phyloP scores from a whole-genome alignment of 192 early-diverging fungal genomes.

The Chytriomyces sp. region DNA sequence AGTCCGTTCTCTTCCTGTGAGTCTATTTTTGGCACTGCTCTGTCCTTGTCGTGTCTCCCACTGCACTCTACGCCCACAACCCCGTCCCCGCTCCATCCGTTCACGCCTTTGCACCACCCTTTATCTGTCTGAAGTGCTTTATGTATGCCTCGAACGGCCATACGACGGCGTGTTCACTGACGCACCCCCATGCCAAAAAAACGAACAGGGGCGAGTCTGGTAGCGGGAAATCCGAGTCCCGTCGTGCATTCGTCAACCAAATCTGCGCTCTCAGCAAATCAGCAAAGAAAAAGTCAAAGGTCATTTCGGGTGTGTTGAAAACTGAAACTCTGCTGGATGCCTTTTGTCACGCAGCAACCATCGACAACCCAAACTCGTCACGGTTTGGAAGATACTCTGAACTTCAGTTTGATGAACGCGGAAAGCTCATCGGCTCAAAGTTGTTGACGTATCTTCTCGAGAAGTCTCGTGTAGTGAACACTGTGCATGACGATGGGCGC shows the following conservation, averaged over 20 bases:
- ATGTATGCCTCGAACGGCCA: too few relatives aligned
- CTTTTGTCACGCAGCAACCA: slow-evolving; percentile 73
- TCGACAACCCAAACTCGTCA: slow-evolving; percentile 67
- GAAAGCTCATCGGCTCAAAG: slow-evolving; percentile 82
- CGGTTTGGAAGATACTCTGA: slow-evolving; percentile 81
- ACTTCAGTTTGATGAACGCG: slow-evolving; percentile 85
- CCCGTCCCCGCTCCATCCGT: too few relatives aligned
- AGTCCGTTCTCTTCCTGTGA: slow-evolving; percentile 89
- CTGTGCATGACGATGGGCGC: slow-evolving; percentile 60
- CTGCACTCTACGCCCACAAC: too few relatives aligned
- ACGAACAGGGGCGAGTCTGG: slow-evolving; percentile 87
- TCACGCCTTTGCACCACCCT: too few relatives aligned
- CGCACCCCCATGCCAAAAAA: slow-evolving; percentile 8
- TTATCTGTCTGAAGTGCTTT: too few relatives aligned
- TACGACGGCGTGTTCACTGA: too few relatives aligned
- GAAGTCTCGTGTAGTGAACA: slow-evolving; percentile 71
- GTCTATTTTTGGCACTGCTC: slow-evolving; percentile 22
- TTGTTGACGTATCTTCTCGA: slow-evolving; percentile 84
- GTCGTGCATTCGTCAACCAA: slow-evolving; percentile 70
- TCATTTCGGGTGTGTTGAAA: slow-evolving; percentile 72
- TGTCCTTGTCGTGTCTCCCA: not conserved
- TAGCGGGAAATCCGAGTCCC: slow-evolving; percentile 80
- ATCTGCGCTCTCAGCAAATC: slow-evolving; percentile 73
- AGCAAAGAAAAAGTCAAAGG: slow-evolving; percentile 75
- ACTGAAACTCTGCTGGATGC: slow-evolving; percentile 75